These are phyloP conservation scores for Megacollybia marginata DNA, from an alignment of 768 basidiomycete genomes.

Conservation along the genomic window DNA sequence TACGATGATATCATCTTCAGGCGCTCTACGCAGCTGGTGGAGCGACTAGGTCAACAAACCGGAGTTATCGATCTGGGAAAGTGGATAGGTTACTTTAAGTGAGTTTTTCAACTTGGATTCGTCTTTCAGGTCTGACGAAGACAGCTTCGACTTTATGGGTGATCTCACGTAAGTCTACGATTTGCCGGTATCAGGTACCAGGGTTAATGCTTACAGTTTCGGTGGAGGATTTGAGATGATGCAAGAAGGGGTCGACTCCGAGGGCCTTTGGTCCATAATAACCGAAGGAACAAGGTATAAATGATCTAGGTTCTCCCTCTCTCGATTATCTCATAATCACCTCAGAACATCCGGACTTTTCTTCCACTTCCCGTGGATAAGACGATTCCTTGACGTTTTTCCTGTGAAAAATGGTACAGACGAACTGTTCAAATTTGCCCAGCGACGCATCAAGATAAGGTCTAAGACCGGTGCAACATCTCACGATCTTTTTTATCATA, in stretches of 20 bases:
- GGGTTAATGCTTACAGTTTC: not conserved
- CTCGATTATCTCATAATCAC: too few relatives aligned
- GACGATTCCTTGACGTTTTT: not conserved
- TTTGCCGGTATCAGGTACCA: not conserved
- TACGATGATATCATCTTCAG: not conserved
- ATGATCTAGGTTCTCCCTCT: too few relatives aligned
- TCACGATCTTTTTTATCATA: conserved; percentile 15
- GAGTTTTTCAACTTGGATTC: conserved; percentile 6
- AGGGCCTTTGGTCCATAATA: too few relatives aligned
- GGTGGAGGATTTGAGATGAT: too few relatives aligned
- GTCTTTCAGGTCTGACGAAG: not conserved
- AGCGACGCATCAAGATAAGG: conserved; percentile 42
- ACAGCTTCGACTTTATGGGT: conserved; percentile 30
- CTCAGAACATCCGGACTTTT: too few relatives aligned
- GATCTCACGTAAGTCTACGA: conserved; percentile 26
- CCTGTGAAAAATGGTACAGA: not conserved
- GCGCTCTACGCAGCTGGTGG: conserved; percentile 18
- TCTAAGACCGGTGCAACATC: conserved; percentile 35
- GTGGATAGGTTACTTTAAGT: conserved; percentile 32
- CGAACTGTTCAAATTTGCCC: conserved; percentile 7
- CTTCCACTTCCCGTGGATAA: too few relatives aligned
- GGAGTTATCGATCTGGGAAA: conserved; percentile 21
- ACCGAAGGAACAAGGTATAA: too few relatives aligned
- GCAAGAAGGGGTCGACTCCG: too few relatives aligned
- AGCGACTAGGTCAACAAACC: conserved; percentile 8